Conservation (phyloP, 2,329 filamentous ascomycete species). For the Geosmithia putterillii region DNA sequence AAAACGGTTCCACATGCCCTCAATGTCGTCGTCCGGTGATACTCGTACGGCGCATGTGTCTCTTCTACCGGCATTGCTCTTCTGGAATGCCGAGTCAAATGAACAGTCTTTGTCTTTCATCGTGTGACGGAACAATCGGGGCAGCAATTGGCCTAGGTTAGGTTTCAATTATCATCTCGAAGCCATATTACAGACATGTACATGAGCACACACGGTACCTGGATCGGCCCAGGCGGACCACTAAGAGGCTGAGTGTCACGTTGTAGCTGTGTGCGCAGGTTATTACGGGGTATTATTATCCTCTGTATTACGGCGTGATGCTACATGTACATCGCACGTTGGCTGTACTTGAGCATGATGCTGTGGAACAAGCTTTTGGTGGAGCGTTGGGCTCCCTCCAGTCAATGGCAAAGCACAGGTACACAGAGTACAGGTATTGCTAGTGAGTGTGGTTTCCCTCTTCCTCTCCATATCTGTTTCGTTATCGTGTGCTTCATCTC, state of each 20-base stretch:
- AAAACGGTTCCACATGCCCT: neutral
- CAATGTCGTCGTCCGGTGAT: neutral
- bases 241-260: neutral
- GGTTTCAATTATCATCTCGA: neutral
- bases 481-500: neutral
- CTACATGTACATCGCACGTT: too few relatives aligned
- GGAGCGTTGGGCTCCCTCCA: too few relatives aligned
- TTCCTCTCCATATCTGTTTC: neutral
- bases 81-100: neutral
- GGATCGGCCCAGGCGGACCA: neutral
- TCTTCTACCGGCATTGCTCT: neutral
- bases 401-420: neutral
- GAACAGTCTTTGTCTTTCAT: neutral
- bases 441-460: too few relatives aligned
- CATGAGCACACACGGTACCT: neutral
- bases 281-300: too few relatives aligned
- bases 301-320: too few relatives aligned
- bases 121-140: neutral
- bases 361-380: too few relatives aligned
- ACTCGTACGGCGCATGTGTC: neutral
- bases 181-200: neutral
- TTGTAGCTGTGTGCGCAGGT: neutral
- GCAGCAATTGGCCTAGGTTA: neutral
- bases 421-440: neutral
- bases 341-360: too few relatives aligned